A percentile compares a stretch with the other conserved stretches of the same genome.
These are phyloP conservation scores for Mycena floridula DNA, from an alignment of 768 basidiomycete genomes.

Conservation along the genomic window DNA sequence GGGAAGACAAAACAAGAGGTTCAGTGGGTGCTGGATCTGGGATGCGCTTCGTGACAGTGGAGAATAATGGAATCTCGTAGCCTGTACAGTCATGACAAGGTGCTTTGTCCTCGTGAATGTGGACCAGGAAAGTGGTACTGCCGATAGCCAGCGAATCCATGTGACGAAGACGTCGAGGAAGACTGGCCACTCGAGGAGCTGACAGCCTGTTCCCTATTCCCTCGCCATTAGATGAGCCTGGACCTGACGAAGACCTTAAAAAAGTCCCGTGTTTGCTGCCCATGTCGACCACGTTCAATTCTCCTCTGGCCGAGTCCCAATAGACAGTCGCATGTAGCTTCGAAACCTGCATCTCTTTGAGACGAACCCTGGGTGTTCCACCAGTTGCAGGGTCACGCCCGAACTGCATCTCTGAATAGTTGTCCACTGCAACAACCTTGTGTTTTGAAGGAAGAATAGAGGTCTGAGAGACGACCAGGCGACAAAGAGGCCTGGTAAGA, in stretches of 20 bases:
- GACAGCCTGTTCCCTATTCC: constrained; percentile 60
- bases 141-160: constrained; percentile 63
- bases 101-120: constrained; percentile 57
- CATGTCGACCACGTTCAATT: constrained; percentile 80
- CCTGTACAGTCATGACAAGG: constrained; percentile 59
- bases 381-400: constrained; percentile 59
- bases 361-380: constrained; percentile 58
- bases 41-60: constrained; percentile 18
- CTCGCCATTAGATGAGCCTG: constrained; percentile 17
- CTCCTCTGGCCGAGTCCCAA: constrained; percentile 52
- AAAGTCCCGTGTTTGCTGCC: constrained; percentile 84
- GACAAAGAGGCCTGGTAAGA: constrained; percentile 10
- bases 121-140: constrained; percentile 62
- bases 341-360: constrained; percentile 82
- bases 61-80: constrained; percentile 58
- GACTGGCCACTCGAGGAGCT: constrained; percentile 57
- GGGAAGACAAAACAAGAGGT: neutral
- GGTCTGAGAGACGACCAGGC: constrained; percentile 51
- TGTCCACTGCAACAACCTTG: constrained; percentile 34
- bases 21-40: constrained; percentile 10
- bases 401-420: constrained; percentile 61
- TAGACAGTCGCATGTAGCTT: constrained; percentile 74
- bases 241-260: constrained; percentile 28
- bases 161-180: constrained; percentile 58
- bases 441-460: constrained; percentile 53